Evolutionary conservation across 768 basidiomycete genomes (phyloP).

Genomic region (Cytidiella melzeri): DNA sequence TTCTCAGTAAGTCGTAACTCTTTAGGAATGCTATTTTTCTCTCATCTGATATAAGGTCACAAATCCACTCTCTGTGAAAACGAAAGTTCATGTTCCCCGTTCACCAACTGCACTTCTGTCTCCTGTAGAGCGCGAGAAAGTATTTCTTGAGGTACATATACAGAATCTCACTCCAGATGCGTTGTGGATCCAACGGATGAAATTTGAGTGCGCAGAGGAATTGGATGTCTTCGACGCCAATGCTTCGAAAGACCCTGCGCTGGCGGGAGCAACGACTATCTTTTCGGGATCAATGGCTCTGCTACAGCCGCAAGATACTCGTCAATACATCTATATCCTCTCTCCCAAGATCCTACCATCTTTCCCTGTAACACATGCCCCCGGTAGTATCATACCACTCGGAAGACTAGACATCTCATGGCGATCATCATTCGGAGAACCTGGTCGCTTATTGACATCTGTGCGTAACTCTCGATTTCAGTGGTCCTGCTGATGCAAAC

Average conservation of each 20-base stretch:
- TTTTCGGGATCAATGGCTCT: conserved; percentile 61
- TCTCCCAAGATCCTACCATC: conserved; percentile 41
- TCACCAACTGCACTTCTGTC: conserved; percentile 69
- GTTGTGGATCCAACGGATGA: conserved; percentile 77
- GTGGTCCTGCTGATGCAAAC: background rate
- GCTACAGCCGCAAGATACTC: conserved; percentile 78
- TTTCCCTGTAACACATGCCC: conserved; percentile 43
- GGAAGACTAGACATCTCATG: conserved; percentile 88
- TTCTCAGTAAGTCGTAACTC: conserved; percentile 58
- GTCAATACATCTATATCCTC: conserved; percentile 86
- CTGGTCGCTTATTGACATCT: conserved; percentile 82
- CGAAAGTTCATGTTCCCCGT: conserved; percentile 77
- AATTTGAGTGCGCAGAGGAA: conserved; percentile 64
- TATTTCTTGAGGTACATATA: conserved; percentile 90
- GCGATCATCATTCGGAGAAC: conserved; percentile 81
- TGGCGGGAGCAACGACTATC: conserved; percentile 30
- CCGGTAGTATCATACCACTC: conserved; percentile 71
- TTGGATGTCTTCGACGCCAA: conserved; percentile 60
- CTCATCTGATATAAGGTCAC: conserved; percentile 51
- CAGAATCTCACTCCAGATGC: conserved; percentile 79
- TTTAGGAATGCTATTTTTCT: background rate
- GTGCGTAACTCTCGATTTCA: conserved; percentile 27
- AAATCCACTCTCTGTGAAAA: conserved; percentile 94
- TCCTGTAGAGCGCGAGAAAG: conserved; percentile 61
- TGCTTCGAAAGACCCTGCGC: conserved; percentile 17